Evolutionary conservation across 75 land plant species (phyloP), one percentile per base, ranked within the genome.

Genomic region (Ceratopteris richardii): DNA sequence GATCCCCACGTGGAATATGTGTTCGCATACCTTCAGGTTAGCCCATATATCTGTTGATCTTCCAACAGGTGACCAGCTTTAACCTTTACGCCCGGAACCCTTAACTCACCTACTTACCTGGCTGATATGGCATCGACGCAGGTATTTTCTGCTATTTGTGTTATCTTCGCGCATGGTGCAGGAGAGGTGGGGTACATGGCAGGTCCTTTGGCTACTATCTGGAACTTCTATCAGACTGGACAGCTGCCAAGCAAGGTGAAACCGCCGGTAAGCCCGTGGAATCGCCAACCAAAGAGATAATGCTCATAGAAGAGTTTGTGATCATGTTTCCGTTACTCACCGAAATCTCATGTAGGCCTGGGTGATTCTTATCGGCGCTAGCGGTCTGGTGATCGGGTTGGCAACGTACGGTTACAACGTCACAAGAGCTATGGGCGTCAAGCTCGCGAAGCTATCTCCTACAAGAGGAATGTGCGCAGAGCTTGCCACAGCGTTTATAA

Each of bases 181-280:
- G 66, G 66, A 3, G 66, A 63, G 40, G 66, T 63, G 58, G 66
- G 66, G 12, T 63, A 63, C 56, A 63, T 63, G 66, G 66, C 66
- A 0, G 66, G 66, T n/a, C 66, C 66, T 16, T 6, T 63, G 26
- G 66, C 66, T 1, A 36, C 58, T 22, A 63, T 63, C 58, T 63
- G 66, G 66, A 41, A 63, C 25, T 61, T 63, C 13, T 63, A 63
- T 55, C 4, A 54, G 16, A 31, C 1, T 19, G 66, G 66, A 1
- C 28, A 39, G 25, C 59, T 63, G 20, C 11, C 24, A 19, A 5
- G 24, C 16, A 20, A 16, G 11, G 56, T 54, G 24, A 22, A 1
- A 4, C 56, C 56, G 11, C 56, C 20, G 11, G 48, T 46, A 46
- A 46, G 48, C 17, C 21, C n/a, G 17, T 5, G 14, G 3, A 4